These are phyloP conservation scores for Eucalyptus marginata DNA, from an alignment of 345 rosid species.

Conservation along the genomic window DNA sequence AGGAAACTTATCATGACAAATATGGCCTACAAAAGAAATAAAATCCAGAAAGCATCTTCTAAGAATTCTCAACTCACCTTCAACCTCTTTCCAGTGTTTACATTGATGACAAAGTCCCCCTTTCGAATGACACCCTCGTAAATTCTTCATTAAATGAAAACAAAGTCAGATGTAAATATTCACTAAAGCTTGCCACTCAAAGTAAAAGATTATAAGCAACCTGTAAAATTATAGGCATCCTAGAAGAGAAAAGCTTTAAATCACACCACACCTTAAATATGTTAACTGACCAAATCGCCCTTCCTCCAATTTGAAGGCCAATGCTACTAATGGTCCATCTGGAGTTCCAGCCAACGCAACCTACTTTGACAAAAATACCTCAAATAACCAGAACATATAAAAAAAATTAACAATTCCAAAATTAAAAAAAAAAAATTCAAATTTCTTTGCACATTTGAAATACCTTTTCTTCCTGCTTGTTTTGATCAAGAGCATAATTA, in stretches of 20 bases:
- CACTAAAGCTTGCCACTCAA: neutral
- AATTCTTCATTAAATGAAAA: slow-evolving; percentile 36
- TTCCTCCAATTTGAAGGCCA: slow-evolving; percentile 97
- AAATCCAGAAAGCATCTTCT: neutral
- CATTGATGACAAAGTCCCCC: slow-evolving; percentile 81
- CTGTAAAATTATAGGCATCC: neutral
- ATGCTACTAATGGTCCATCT: slow-evolving; percentile 92
- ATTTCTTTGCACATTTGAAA: neutral
- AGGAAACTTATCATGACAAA: neutral
- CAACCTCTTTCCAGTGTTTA: slow-evolving; percentile 90
- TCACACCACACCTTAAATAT: slow-evolving; percentile 48
- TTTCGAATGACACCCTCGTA: slow-evolving; percentile 93
- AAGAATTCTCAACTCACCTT: slow-evolving; percentile 41
- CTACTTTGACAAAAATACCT: neutral
- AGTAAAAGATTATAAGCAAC: neutral
- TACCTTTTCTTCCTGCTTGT: slow-evolving; percentile 84
- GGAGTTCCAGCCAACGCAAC: slow-evolving; percentile 36
- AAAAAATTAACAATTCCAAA: neutral
- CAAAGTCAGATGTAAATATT: neutral
- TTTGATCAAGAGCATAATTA: slow-evolving; percentile 93
- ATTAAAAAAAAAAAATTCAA: neutral
- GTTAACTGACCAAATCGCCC: slow-evolving; percentile 97
- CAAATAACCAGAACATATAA: neutral
- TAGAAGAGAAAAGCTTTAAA: neutral
- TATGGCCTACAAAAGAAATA: neutral